phyloP scores from a whole-genome alignment of 179 eudicot genomes.

The Beta lomatogona region DNA sequence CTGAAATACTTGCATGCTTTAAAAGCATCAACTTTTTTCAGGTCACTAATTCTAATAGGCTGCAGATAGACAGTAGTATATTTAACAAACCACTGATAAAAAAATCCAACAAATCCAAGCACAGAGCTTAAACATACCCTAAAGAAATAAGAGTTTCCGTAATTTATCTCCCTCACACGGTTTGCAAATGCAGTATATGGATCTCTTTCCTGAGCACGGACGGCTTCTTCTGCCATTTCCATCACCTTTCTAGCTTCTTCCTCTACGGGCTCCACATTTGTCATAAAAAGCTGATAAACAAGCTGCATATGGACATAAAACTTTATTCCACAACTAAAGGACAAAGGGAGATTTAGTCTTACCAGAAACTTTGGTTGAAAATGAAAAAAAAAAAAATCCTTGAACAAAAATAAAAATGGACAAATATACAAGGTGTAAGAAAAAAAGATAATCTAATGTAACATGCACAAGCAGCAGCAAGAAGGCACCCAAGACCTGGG shows the following conservation, averaged over 20 bases:
- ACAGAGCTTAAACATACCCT: slow-evolving; percentile 49
- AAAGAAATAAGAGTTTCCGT: slow-evolving; percentile 81
- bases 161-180: slow-evolving; percentile 87
- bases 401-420: background rate
- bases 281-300: slow-evolving; percentile 80
- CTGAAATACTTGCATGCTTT: slow-evolving; percentile 87
- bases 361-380: background rate
- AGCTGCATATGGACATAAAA: slow-evolving; percentile 46
- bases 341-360: background rate
- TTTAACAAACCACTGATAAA: background rate
- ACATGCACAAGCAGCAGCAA: background rate
- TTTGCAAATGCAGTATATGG: slow-evolving; percentile 83
- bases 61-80: slow-evolving; percentile 38
- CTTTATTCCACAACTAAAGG: background rate
- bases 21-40: slow-evolving; percentile 69
- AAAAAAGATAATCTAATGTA: background rate
- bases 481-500: background rate
- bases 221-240: slow-evolving; percentile 91
- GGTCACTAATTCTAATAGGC: slow-evolving; percentile 73
- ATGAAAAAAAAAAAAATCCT: background rate
- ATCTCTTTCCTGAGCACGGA: slow-evolving; percentile 95
- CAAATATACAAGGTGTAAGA: background rate
- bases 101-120: slow-evolving; percentile 4
- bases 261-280: slow-evolving; percentile 69
- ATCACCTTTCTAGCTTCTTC: slow-evolving; percentile 85